Evolutionary conservation across 140 eudicot genomes (phyloP).

Genomic region (Flaveria floridana): DNA sequence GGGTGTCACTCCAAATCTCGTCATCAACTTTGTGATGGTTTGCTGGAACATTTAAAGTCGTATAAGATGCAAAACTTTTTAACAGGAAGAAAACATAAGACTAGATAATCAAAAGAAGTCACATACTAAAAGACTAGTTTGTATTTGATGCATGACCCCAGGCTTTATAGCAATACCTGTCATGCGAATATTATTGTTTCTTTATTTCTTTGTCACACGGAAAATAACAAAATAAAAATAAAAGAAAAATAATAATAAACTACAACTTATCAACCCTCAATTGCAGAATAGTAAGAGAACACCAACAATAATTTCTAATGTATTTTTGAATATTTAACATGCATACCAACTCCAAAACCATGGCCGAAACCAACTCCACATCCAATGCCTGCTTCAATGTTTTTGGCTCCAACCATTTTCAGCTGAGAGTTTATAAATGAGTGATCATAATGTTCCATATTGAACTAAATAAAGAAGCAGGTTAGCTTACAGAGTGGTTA

Average conservation of each 20-base stretch:
- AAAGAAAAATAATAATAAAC: not conserved
- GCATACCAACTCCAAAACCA: constrained; percentile 93
- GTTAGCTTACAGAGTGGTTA: constrained; percentile 58
- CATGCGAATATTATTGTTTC: constrained; percentile 20
- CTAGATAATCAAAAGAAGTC: constrained; percentile 12
- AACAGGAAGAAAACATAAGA: constrained; percentile 13
- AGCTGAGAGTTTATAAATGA: constrained; percentile 39
- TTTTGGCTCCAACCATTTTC: constrained; percentile 71
- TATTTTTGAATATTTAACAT: not conserved
- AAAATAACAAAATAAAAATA: not conserved
- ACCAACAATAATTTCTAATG: not conserved
- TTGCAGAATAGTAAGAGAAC: not conserved
- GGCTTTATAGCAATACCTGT: constrained; percentile 89
- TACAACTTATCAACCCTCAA: not conserved
- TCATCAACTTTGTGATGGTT: constrained; percentile 54
- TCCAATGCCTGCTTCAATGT: constrained; percentile 78
- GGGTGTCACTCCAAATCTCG: constrained; percentile 57
- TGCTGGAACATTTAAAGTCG: constrained; percentile 41
- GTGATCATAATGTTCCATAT: not conserved
- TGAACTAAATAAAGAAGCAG: not conserved
- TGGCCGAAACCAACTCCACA: constrained; percentile 96
- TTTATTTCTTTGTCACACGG: not conserved
- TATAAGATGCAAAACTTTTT: constrained; percentile 24
- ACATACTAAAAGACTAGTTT: constrained; percentile 55
- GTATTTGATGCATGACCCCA: constrained; percentile 64